Evolutionary conservation across 2,329 filamentous ascomycete genomes (phyloP).

Genomic region (Beauveria varroae): DNA sequence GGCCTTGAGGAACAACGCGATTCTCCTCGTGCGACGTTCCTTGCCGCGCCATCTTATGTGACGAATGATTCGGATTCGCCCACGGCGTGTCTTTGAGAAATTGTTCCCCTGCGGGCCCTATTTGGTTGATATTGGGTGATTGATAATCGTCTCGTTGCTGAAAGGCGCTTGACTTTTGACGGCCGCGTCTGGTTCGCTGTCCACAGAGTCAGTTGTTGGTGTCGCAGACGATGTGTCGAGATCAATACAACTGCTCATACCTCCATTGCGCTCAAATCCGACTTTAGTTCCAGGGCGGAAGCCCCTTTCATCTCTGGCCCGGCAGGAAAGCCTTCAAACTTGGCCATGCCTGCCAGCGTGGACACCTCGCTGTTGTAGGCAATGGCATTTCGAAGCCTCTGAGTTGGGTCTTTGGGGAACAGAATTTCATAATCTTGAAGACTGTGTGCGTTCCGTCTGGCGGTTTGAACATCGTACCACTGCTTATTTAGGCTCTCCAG

Average conservation of each 20-base stretch:
- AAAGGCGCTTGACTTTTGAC: constrained; percentile 29
- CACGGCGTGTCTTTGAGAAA: constrained; percentile 86
- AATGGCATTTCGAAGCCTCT: constrained; percentile 76
- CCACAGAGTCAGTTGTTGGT: constrained; percentile 3
- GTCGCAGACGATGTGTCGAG: not conserved
- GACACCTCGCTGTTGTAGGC: constrained; percentile 95
- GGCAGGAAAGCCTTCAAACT: constrained; percentile 92
- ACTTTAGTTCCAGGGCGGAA: constrained; percentile 65
- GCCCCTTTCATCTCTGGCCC: constrained; percentile 77
- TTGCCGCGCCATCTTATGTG: constrained; percentile 46
- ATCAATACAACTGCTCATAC: constrained; percentile 36
- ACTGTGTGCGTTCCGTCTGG: constrained; percentile 73
- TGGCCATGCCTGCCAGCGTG: constrained; percentile 80
- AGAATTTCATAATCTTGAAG: constrained; percentile 75
- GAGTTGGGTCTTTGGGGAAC: constrained; percentile 68
- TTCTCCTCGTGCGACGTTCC: constrained; percentile 14
- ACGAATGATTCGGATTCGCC: constrained; percentile 82
- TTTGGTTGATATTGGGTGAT: constrained; percentile 38
- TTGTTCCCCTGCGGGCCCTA: constrained; percentile 69
- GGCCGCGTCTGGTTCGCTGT: constrained; percentile 27
- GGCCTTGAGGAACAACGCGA: constrained; percentile 4
- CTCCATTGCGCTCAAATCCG: constrained; percentile 83
- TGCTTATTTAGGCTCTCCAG: constrained; percentile 77
- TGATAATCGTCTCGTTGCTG: constrained; percentile 41
- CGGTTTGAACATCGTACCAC: constrained; percentile 88